Percentiles rank a stretch among this genome's conserved stretches.
Evolutionary conservation across 208 protist genomes (phyloP).

Genomic region (Trypanosoma mega): DNA sequence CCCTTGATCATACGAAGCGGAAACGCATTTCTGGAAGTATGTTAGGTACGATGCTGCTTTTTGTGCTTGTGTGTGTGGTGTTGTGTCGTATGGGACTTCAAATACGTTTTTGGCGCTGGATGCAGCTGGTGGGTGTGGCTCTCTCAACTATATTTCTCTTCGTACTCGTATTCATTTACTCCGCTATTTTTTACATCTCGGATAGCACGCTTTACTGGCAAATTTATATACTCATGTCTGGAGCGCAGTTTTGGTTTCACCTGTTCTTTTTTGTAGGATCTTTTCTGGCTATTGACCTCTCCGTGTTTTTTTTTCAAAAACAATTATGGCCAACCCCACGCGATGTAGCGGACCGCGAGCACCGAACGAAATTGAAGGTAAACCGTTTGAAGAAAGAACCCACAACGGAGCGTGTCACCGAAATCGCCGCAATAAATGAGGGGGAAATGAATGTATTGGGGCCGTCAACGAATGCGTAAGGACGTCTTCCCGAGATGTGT

Average conservation of each 20-base stretch:
- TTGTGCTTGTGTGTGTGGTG: slow-evolving; percentile 65
- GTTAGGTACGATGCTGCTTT: slow-evolving; percentile 66
- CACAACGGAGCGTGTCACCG: no score
- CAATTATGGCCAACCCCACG: slow-evolving; percentile 55
- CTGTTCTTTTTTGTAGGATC: slow-evolving; percentile 55
- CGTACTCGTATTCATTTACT: slow-evolving; percentile 59
- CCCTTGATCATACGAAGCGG: slow-evolving; percentile 18
- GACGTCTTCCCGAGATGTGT: no score
- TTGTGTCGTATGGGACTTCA: slow-evolving; percentile 59
- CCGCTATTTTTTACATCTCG: slow-evolving; percentile 46
- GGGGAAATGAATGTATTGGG: no score
- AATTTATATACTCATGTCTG: slow-evolving; percentile 54
- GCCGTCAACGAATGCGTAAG: no score
- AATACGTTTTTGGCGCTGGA: slow-evolving; percentile 77
- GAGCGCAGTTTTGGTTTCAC: slow-evolving; percentile 78
- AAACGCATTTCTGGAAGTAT: slow-evolving; percentile 49
- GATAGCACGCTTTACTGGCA: slow-evolving; percentile 70
- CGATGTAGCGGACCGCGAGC: slow-evolving; percentile 55
- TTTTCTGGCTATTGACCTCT: slow-evolving; percentile 49
- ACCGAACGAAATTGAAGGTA: slow-evolving; percentile 4
- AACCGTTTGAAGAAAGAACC: background rate
- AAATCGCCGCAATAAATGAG: no score
- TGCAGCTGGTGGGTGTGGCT: slow-evolving; percentile 56
- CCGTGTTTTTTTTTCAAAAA: slow-evolving; percentile 54
- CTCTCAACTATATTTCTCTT: slow-evolving; percentile 58